Base-by-base conservation (phyloP, 768 basidiomycete species). In the Leccinum variicolor region DNA sequence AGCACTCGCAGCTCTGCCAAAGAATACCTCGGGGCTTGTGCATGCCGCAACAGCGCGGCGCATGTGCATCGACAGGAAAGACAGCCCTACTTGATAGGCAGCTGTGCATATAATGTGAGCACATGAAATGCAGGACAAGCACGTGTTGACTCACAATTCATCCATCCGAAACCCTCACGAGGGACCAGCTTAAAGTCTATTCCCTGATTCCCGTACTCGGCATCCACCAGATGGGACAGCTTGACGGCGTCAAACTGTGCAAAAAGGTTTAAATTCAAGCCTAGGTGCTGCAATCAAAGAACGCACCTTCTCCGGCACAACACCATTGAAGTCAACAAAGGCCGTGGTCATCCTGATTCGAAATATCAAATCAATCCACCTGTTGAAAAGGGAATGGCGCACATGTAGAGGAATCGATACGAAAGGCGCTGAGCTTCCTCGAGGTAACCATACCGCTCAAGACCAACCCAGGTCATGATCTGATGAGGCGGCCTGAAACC, bases 351-450 rank as follows among this genome's bases (percentile, higher is more conserved):
- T 92, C 89, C 89, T 91, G 61, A 58, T 50, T 23, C 10, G 50
- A 2, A 55, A 26, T 2, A 3, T 41, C 53, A 9, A 14, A 56
- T 62, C 26, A 65, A 34, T 15, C 9, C 36, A 19, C 57, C 26
- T 36, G 41, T 33, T 15, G 19, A n/a, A 11, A 34, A 4, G 11
- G 8, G 9, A 26, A 39, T 23, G 28, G 59, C 97, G 77, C 94
- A 94, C 95, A 99, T 97, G 78, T 98, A 98, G n/a, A 97, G 82
- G 84, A 91, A 99, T 53, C 96, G 81, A 74, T 99, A 99, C 1
- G 96, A 88, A 50, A 98, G 76, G 49, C 97, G 82, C 62, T 96
- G 93, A 1, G 94, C 92, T 61, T 97, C 94, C 61, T 96, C 92
- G 3, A 90, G 77, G 71, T 94, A 97, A 2, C 96, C 96, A 68